Conservation (phyloP, 2,329 filamentous ascomycete genomes). For the Aspergillus uvarum region DNA sequence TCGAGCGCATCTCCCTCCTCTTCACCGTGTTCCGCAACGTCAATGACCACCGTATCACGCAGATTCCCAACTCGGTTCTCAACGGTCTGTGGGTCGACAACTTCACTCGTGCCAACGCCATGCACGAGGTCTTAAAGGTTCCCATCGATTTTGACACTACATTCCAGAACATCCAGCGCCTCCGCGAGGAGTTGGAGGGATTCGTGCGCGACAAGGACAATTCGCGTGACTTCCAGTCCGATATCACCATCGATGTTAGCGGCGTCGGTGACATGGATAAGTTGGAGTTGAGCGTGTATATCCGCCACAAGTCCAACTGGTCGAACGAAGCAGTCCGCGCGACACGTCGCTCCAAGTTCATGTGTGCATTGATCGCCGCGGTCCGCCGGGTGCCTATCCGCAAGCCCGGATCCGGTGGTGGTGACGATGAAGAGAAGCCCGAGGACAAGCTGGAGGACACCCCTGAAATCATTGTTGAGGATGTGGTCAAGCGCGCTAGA, state of each 20-base stretch:
- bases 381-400: constrained; percentile 85
- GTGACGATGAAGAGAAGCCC: constrained; percentile 60
- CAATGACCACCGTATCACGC: constrained; percentile 72
- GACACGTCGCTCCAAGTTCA: constrained; percentile 87
- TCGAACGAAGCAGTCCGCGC: constrained; percentile 80
- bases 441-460: constrained; percentile 40
- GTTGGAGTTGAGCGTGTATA: constrained; percentile 75
- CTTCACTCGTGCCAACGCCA: constrained; percentile 82
- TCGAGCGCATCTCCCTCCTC: constrained; percentile 90
- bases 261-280: constrained; percentile 86
- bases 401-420: constrained; percentile 66
- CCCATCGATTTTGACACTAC: constrained; percentile 82
- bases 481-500: constrained; percentile 9
- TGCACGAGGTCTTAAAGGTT: constrained; percentile 80
- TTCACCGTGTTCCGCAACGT: constrained; percentile 90
- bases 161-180: constrained; percentile 83
- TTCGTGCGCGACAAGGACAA: constrained; percentile 86
- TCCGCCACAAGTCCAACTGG: constrained; percentile 92
- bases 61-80: constrained; percentile 87
- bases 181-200: constrained; percentile 78
- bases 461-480: background rate
- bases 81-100: constrained; percentile 97
- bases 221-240: constrained; percentile 83
- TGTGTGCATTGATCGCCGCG: constrained; percentile 85
- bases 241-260: constrained; percentile 74